Evolutionary conservation across 2,329 filamentous ascomycete species (phyloP).

Genomic region (Berkeleyomyces rouxiae): DNA sequence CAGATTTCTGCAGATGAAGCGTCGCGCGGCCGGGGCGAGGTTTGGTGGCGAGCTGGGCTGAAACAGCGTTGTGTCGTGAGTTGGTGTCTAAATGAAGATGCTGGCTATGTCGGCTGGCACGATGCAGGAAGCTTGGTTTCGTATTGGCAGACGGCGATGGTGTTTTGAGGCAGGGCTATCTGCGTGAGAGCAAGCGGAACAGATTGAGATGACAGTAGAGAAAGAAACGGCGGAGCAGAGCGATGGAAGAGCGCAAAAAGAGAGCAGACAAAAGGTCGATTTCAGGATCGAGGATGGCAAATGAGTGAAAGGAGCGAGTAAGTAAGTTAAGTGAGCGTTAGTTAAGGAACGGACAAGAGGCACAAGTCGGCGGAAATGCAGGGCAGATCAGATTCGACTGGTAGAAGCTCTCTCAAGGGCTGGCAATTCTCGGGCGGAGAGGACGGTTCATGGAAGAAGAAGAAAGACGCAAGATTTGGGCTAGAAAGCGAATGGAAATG

Average conservation of each 20-base stretch:
- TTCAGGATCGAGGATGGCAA: too few relatives aligned
- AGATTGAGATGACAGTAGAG: neutral
- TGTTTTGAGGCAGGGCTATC: neutral
- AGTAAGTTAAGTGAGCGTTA: too few relatives aligned
- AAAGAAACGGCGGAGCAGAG: neutral
- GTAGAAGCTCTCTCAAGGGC: neutral
- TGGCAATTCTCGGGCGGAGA: neutral
- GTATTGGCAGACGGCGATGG: neutral
- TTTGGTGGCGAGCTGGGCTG: neutral
- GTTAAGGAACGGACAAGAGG: neutral
- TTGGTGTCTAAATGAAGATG: neutral
- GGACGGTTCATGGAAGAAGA: neutral
- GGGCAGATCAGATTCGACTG: neutral
- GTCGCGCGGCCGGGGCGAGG: neutral
- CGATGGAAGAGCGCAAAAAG: too few relatives aligned
- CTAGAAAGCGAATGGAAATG: neutral
- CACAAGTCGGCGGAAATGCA: neutral
- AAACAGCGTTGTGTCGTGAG: slow-evolving; percentile 1
- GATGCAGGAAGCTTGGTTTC: neutral
- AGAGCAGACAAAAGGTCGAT: too few relatives aligned
- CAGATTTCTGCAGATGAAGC: neutral
- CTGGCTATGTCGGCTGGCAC: neutral
- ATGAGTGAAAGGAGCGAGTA: too few relatives aligned
- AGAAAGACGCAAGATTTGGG: neutral
- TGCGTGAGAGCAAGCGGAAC: neutral